Evolutionary conservation across 768 basidiomycete species (phyloP).

Genomic region (Cystofilobasidium macerans): DNA sequence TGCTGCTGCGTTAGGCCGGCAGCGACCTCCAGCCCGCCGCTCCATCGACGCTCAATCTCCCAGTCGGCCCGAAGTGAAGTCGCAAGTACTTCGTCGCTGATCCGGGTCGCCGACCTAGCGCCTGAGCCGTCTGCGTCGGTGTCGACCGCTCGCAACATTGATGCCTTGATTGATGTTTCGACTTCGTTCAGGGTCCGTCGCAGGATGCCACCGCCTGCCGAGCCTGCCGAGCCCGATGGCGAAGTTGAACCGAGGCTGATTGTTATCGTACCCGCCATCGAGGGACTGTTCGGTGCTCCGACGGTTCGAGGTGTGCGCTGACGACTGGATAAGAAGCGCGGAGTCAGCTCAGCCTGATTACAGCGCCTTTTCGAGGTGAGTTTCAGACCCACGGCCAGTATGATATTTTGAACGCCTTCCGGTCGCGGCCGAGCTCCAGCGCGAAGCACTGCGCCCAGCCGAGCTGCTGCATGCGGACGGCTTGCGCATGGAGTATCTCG

Average conservation of each 20-base stretch:
- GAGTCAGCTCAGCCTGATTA: background rate
- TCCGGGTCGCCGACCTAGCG: constrained; percentile 30
- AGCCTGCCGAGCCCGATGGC: background rate
- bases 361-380: background rate
- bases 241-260: constrained; percentile 47
- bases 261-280: constrained; percentile 58
- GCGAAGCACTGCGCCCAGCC: constrained; percentile 74
- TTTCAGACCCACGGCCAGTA: constrained; percentile 65
- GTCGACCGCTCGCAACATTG: constrained; percentile 30
- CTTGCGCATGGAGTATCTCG: constrained; percentile 52
- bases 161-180: constrained; percentile 27
- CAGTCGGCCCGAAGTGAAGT: constrained; percentile 60
- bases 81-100: constrained; percentile 57
- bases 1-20: constrained; percentile 40
- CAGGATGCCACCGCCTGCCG: constrained; percentile 3
- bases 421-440: constrained; percentile 57
- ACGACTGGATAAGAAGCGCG: background rate
- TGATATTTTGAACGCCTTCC: constrained; percentile 57
- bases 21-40: constrained; percentile 51
- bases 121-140: constrained; percentile 44
- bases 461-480: constrained; percentile 59
- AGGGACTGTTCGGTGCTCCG: background rate
- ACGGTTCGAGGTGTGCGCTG: background rate
- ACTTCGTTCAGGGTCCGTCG: constrained; percentile 20
- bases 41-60: constrained; percentile 58